Conservation (phyloP, 2,329 filamentous ascomycete genomes). For the Aspergillus uvarum region DNA sequence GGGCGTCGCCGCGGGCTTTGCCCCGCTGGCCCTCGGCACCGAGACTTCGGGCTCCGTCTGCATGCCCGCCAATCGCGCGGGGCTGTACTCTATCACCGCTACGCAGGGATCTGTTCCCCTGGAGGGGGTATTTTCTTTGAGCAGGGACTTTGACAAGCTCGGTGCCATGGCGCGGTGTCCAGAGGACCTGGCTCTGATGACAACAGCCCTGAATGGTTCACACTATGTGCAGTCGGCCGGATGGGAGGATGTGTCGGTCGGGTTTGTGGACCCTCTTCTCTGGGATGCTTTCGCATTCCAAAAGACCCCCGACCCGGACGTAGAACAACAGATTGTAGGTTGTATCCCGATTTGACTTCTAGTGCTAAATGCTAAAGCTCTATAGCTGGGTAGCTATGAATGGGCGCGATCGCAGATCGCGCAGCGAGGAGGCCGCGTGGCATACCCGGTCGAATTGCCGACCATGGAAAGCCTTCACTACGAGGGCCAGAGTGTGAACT, state of each 20-base stretch:
- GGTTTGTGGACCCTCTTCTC: background rate
- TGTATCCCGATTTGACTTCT: accelerated
- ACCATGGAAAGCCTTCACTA: background rate
- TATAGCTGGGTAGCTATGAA: background rate
- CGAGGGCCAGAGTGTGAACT: background rate
- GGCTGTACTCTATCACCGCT: background rate
- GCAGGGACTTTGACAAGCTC: background rate
- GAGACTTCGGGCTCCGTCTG: slow-evolving; percentile 2
- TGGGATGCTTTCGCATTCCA: slow-evolving; percentile 1
- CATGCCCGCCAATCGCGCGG: background rate
- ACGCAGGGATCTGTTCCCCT: background rate
- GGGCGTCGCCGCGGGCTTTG: background rate
- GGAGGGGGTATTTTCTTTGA: background rate
- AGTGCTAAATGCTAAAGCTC: no score
- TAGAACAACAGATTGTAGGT: slow-evolving; percentile 1
- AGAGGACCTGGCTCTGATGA: background rate
- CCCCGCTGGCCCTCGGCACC: background rate
- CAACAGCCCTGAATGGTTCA: background rate
- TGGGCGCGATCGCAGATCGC: background rate
- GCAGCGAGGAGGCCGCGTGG: background rate
- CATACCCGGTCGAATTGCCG: background rate
- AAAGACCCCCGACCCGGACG: background rate
- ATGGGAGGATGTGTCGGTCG: background rate
- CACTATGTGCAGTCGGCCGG: no score
- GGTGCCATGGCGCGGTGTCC: background rate